Evolutionary conservation across 2,329 filamentous ascomycete species (phyloP).

Genomic region (Aspergillus aculeatus): DNA sequence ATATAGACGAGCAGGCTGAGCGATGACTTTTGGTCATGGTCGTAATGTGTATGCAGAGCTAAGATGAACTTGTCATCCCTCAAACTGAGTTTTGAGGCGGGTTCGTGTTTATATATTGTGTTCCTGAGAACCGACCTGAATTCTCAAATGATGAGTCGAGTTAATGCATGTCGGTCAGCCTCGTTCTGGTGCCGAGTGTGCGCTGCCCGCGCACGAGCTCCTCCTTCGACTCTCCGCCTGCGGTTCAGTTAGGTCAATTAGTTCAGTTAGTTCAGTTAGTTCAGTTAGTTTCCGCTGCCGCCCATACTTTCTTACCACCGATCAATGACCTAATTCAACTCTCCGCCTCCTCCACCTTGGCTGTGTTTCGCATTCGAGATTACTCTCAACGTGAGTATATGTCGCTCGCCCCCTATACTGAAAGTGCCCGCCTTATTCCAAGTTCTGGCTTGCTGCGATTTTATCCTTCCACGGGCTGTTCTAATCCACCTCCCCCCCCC

Average conservation of each 20-base stretch:
- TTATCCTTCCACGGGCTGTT: conserved; percentile 7
- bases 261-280: too few relatives aligned
- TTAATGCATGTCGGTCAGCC: not conserved
- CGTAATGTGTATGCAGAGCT: too few relatives aligned
- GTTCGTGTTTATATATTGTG: not conserved
- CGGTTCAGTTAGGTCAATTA: too few relatives aligned
- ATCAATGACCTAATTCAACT: conserved; percentile 29
- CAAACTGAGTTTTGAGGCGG: not conserved
- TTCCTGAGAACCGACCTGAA: not conserved
- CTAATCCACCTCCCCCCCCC: not conserved
- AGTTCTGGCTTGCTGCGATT: conserved; percentile 9
- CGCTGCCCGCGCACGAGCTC: not conserved
- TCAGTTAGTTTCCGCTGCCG: conserved; percentile 20
- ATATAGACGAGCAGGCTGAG: too few relatives aligned
- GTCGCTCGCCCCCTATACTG: conserved; percentile 2
- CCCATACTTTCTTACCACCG: conserved; percentile 21
- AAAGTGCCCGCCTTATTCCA: not conserved
- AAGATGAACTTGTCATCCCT: too few relatives aligned
- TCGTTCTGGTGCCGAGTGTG: not conserved
- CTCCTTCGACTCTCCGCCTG: conserved; percentile 24
- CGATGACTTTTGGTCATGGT: too few relatives aligned
- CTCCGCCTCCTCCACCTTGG: conserved; percentile 12
- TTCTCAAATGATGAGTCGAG: not conserved
- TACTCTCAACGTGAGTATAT: not conserved
- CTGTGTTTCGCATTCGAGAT: not conserved